phyloP scores from a whole-genome alignment of 306 rosid genomes.

The Datisca glomerata region DNA sequence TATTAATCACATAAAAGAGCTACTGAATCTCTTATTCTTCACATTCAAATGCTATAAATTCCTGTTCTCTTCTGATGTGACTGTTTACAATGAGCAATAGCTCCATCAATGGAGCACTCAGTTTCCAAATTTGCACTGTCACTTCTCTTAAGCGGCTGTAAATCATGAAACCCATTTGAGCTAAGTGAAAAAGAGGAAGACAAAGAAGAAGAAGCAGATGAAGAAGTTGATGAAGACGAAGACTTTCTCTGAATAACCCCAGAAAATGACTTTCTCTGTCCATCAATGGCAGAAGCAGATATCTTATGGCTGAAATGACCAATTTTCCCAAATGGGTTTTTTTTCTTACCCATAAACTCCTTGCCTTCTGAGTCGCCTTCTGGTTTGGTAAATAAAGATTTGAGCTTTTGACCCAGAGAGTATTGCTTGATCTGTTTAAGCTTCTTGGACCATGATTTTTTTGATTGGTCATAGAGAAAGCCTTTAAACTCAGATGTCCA shows the following conservation, averaged over 20 bases:
- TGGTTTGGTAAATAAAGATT: constrained; percentile 56
- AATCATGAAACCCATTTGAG: constrained; percentile 44
- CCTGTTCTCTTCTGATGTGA: constrained; percentile 47
- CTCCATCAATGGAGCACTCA: constrained; percentile 78
- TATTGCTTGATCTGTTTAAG: constrained; percentile 57
- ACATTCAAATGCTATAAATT: constrained; percentile 7
- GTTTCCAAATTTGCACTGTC: constrained; percentile 55
- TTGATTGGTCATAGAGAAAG: constrained; percentile 19
- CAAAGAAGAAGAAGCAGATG: constrained; percentile 63
- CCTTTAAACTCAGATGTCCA: constrained; percentile 34
- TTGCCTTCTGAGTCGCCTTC: too few relatives aligned
- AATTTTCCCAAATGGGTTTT: constrained; percentile 32
- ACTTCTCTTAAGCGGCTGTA: constrained; percentile 55
- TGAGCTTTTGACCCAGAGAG: constrained; percentile 37
- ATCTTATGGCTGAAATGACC: constrained; percentile 26
- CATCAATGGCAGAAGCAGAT: background rate
- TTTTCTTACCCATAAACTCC: too few relatives aligned
- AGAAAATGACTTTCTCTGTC: constrained; percentile 67
- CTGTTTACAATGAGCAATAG: constrained; percentile 88
- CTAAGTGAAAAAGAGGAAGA: constrained; percentile 81
- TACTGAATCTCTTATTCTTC: too few relatives aligned
- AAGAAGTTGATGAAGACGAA: constrained; percentile 43
- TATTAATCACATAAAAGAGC: too few relatives aligned
- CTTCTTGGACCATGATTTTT: constrained; percentile 56
- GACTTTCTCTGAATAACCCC: constrained; percentile 55